Evolutionary conservation across 1,284 basidiomycete species (phyloP), one percentile per base, ranked within the genome.

Genomic region (Tilletia setariae): DNA sequence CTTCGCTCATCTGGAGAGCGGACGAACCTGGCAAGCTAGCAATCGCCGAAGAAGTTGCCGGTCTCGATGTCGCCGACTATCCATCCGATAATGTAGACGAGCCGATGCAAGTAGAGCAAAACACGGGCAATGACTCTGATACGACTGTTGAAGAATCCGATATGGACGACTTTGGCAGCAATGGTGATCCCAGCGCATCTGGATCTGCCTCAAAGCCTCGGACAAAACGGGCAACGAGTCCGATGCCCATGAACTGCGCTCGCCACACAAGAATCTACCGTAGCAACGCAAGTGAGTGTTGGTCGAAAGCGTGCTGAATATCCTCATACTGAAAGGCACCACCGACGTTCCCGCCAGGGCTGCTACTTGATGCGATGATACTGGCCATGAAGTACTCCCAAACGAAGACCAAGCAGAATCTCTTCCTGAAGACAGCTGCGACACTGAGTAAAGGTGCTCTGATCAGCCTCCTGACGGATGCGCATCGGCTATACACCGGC

Each of bases 391-490:
- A 69, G 15, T 67, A 74, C 19, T 70, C 70, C 8, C 59, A 63
- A 46, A 67, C 72, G 4, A 68, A 28, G 7, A 23, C 13, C 13
- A 53, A 6, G n/a, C 21, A 74, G 53, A 68, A 68, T 46, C 68
- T 79, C 49, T 79, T 68, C 63, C 71, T 79, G 64, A 78, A 78
- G 65, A 79, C 76, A 44, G 76, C 72, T 40, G 75, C 76, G 62
- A 68, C 66, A 2, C 25, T 79, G 42, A 71, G 72, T 44, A 71
- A 72, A 1, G 70, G 70, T 7, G 69, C 75, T 47, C 67, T 79
- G 9, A 66, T 76, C 21, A 67, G 66, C 30, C 72, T 79, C 23
- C 68, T 79, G 46, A 74, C 74, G 44, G 78, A 79, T 44, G 78
- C 73, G 13, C 73, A 78, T 64, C 74, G 71, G 30, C 66, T 79